These are phyloP conservation scores for Castanea mollissima DNA, from an alignment of 306 rosid genomes.

Conservation along the genomic window DNA sequence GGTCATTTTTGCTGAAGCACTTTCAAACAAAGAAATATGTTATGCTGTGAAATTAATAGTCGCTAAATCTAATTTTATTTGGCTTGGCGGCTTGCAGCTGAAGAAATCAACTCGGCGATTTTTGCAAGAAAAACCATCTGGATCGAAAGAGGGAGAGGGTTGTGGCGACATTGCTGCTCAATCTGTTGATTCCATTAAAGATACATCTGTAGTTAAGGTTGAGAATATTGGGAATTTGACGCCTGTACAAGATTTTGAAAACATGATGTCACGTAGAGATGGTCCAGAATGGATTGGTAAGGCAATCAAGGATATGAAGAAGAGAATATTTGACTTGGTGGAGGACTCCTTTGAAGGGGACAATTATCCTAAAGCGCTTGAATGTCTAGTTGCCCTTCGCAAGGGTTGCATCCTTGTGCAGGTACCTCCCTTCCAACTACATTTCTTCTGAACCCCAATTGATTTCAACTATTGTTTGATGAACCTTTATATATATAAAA, in stretches of 20 bases:
- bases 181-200: constrained; percentile 28
- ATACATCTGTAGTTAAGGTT: constrained; percentile 38
- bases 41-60: background rate
- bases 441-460: background rate
- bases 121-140: constrained; percentile 40
- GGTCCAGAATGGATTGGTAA: constrained; percentile 66
- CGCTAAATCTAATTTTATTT: constrained; percentile 17
- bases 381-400: constrained; percentile 66
- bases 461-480: background rate
- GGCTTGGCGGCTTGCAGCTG: constrained; percentile 38
- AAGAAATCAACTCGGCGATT: constrained; percentile 51
- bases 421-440: constrained; percentile 37
- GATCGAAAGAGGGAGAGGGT: constrained; percentile 35
- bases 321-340: constrained; percentile 57
- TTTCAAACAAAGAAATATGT: constrained; percentile 7
- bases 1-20: constrained; percentile 24
- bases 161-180: constrained; percentile 37
- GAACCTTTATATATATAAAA: too few relatives aligned
- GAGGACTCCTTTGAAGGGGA: constrained; percentile 72
- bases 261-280: constrained; percentile 72
- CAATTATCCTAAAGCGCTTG: constrained; percentile 59
- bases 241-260: constrained; percentile 81
- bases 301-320: constrained; percentile 67
- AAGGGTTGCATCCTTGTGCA: constrained; percentile 84
- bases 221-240: constrained; percentile 62